Base-by-base conservation (phyloP, 805 yeast species). In the Debaryomyces hansenii region DNA sequence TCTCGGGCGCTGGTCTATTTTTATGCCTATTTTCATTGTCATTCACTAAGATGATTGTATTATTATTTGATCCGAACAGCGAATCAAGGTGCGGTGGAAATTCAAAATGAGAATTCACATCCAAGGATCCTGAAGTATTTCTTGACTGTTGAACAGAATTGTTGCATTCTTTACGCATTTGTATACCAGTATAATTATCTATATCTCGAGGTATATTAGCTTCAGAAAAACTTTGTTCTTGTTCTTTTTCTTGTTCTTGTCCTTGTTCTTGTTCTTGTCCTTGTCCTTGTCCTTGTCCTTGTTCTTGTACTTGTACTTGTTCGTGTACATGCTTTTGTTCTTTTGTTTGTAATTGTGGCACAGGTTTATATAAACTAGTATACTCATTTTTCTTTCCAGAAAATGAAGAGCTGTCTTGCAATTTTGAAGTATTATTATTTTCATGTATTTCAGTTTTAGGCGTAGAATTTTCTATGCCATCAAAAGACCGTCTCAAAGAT, bases 81-180 rank as follows among this genome's bases (percentile, higher is more conserved):
- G 40, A 5, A 5, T 20, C 28, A 20, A 4, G 16, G 14, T 20
- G 29, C 2, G 28, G 29, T 37, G 71, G 71, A 47, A 67, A 67
- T 41, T 51, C 62, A 53, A 67, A 67, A 18, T 58, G 52, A 4
- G 69, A 59, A 37, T 56, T 65, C 8, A 66, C 70, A 48, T 59
- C 60, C 32, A 54, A 37, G 4, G 58, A 52, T 20, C 18, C 36
- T 9, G 44, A 24, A 9, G 41, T 18, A 35, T 35, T 35, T 35
- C 38, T 35, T 9, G 35, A 32, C 11, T 32, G 35, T 14, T 15
- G 15, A 4, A 32, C 6, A 24, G 5, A 16, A 16, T 16, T 24
- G 27, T 9, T 24, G 5, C 27, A 6, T 7, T 24, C 2, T 24
- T 5, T 24, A 24, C 5, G 7, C 10, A 24, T 7, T 9, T 24